Evolutionary conservation across 2,329 filamentous ascomycete genomes (phyloP).

Genomic region (Stachybotrys chartarum): DNA sequence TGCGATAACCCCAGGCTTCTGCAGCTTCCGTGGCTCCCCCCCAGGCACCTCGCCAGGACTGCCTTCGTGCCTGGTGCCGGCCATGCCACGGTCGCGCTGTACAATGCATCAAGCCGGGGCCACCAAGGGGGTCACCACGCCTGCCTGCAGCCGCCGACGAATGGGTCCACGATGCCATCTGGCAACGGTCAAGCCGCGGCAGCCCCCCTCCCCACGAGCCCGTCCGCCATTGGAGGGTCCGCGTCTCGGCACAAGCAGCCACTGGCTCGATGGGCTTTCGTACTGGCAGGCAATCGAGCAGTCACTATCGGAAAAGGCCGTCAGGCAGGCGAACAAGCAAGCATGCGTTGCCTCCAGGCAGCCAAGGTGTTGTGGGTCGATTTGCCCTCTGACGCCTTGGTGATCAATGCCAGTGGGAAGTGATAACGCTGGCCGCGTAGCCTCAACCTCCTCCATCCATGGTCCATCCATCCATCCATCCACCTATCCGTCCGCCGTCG

Average conservation of each 20-base stretch:
- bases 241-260: no score
- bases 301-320: no score
- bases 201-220: not conserved
- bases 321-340: no score
- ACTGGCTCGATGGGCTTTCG: no score
- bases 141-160: not conserved
- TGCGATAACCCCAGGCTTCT: not conserved
- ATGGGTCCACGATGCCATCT: not conserved
- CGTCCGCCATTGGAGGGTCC: no score
- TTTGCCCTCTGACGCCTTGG: no score
- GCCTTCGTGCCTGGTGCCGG: no score
- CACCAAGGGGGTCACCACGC: not conserved
- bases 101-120: not conserved
- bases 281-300: no score
- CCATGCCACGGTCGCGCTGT: not conserved
- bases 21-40: no score
- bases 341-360: not conserved
- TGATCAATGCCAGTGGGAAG: not conserved
- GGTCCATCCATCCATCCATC: not conserved
- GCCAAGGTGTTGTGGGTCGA: not conserved
- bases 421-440: not conserved
- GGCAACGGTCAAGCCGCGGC: not conserved
- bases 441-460: not conserved
- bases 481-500: not conserved
- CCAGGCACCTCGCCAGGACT: no score